Evolutionary conservation across 176 grass and related monocot species (phyloP).

Genomic region (Oryza officinalis): DNA sequence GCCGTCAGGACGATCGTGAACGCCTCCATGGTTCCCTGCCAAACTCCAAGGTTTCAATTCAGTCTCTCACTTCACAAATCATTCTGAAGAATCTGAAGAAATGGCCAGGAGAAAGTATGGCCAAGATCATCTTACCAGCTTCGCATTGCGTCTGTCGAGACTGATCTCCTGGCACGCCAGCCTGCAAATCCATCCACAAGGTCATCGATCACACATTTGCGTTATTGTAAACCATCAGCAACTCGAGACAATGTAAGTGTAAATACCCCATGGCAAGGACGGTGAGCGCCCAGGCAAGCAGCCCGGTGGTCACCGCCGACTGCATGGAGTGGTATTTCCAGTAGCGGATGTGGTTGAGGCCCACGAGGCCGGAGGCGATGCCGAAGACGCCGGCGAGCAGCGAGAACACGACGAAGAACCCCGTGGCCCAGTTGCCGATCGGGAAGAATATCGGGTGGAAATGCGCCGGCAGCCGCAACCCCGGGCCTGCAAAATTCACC

Average conservation of each 20-base stretch:
- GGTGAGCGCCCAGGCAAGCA: constrained; percentile 72
- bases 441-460: constrained; percentile 86
- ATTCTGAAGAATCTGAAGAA: not conserved
- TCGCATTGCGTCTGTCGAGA: constrained; percentile 65
- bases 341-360: constrained; percentile 61
- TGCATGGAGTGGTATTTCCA: constrained; percentile 75
- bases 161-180: constrained; percentile 75
- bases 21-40: constrained; percentile 84
- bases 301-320: constrained; percentile 47
- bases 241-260: not conserved
- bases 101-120: too few relatives aligned
- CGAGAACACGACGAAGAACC: constrained; percentile 88
- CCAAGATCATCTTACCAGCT: constrained; percentile 45
- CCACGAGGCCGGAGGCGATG: constrained; percentile 53
- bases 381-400: constrained; percentile 69
- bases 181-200: constrained; percentile 25
- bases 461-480: constrained; percentile 68
- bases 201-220: not conserved
- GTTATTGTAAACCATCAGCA: too few relatives aligned
- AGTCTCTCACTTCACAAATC: not conserved
- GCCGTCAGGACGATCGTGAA: constrained; percentile 78
- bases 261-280: constrained; percentile 74
- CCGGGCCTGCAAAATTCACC: constrained; percentile 37
- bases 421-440: constrained; percentile 88
- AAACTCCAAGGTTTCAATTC: not conserved